Base-by-base conservation (phyloP, 345 rosid genomes). In the Rhizophora mangle region DNA sequence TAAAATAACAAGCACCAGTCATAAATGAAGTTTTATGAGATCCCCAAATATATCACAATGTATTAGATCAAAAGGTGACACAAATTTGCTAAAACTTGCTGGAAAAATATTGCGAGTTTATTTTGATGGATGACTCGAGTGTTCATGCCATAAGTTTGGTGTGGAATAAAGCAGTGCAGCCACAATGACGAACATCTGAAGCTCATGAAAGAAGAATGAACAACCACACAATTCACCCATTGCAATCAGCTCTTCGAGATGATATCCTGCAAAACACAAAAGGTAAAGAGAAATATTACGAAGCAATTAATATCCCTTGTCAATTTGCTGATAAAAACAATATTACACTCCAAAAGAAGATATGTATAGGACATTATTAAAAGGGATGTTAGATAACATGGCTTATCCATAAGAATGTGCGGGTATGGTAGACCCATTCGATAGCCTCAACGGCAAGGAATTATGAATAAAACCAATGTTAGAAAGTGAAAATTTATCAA, bases 221-320 rank as follows among this genome's bases (percentile, higher is more conserved):
- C 16, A 61, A 70, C 53, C 67, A 62, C 4, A 0, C 19, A 70
- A 62, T 19, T 53, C 62, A 70, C 67, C 37, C 21, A 22, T 52
- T 62, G 2, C 30, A 70, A 62, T 70, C 8, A 34, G 19, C 2
- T 36, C 49, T 62, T 62, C 1, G 0, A 62, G 4, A 1, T 22
- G 6, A 18, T 53, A 51, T 70, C 54, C 2, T 70, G 3, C 19
- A 62, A 34, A 30, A 52, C n/a, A 18, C 2, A 70, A 62, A 62
- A 70, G 1, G 57, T 16, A 26, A 26, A 57, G 2, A 64, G 39
- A 9, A 47, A 49, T 6, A 16, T 64, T 24, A 64, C 0, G 1
- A 8, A 43, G 46, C 19, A 49, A 6, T 64, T 1, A 1, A 64
- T 36, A 2, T 22, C 18, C 29, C 20, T 27, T 27, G 37, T 49